phyloP scores from a whole-genome alignment of 1,284 basidiomycete genomes.

The Ceratobasidium sp. region DNA sequence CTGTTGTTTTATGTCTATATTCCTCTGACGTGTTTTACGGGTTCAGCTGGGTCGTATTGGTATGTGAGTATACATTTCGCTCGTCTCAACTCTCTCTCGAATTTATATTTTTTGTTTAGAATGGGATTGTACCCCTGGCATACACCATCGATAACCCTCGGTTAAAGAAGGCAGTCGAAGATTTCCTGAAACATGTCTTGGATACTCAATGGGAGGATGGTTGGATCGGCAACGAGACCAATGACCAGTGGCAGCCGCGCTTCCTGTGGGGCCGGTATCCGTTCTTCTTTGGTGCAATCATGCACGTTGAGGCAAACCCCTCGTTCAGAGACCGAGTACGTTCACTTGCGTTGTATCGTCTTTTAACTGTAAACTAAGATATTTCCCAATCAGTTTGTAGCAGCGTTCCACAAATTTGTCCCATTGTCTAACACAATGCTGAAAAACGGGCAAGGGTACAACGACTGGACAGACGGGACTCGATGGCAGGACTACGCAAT shows the following conservation, averaged over 20 bases:
- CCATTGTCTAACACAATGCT: constrained; percentile 40
- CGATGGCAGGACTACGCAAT: constrained; percentile 40
- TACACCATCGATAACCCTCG: constrained; percentile 39
- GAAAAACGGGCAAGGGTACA: constrained; percentile 22
- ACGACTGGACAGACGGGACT: constrained; percentile 36
- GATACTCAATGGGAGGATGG: constrained; percentile 35
- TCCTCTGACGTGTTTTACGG: background rate
- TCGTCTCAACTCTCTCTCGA: background rate
- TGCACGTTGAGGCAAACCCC: constrained; percentile 37
- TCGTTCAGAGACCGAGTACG: constrained; percentile 30
- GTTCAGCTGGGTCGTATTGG: constrained; percentile 43
- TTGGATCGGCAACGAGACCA: constrained; percentile 35
- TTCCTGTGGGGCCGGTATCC: constrained; percentile 40
- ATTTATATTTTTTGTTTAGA: background rate
- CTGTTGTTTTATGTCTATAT: too few species aligned
- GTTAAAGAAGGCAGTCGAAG: constrained; percentile 30
- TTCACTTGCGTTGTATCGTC: background rate
- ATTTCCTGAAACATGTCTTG: constrained; percentile 28
- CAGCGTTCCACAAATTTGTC: constrained; percentile 45
- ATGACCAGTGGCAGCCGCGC: constrained; percentile 36
- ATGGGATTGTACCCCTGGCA: constrained; percentile 40
- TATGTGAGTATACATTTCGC: constrained; percentile 28
- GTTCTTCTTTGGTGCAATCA: constrained; percentile 43
- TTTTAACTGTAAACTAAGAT: background rate
- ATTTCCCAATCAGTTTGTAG: constrained; percentile 20